These are phyloP conservation scores for Colletotrichum chlorophyti DNA, from an alignment of 2,329 filamentous ascomycete genomes.

Conservation along the genomic window DNA sequence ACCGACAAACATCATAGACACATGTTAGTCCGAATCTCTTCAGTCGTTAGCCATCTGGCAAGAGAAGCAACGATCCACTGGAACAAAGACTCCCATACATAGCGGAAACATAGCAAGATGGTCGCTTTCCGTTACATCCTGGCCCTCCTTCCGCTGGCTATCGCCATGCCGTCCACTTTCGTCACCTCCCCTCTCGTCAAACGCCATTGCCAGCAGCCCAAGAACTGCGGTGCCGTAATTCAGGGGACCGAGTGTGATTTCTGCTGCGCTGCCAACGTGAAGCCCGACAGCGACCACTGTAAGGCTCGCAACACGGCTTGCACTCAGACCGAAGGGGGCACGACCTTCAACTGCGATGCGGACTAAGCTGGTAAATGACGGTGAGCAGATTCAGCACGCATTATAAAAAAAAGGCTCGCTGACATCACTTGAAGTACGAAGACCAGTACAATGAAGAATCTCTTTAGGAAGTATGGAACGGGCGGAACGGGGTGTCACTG, in stretches of 20 bases:
- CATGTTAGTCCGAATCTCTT: too few relatives aligned
- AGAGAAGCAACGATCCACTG: too few relatives aligned
- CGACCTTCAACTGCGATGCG: conserved; percentile 5
- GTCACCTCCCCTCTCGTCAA: not conserved
- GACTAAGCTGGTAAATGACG: not conserved
- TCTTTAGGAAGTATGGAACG: too few relatives aligned
- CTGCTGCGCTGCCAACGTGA: conserved; percentile 15
- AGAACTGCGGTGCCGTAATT: conserved; percentile 18
- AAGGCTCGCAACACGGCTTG: not conserved
- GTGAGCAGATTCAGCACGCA: too few relatives aligned
- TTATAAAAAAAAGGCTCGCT: too few relatives aligned
- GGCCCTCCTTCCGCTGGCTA: conserved; percentile 2
- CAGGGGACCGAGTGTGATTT: conserved; percentile 15
- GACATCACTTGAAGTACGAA: too few relatives aligned
- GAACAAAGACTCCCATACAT: too few relatives aligned
- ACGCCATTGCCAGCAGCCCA: conserved; percentile 29
- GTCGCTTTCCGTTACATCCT: not conserved
- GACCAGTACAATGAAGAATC: too few relatives aligned
- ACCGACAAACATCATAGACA: too few relatives aligned
- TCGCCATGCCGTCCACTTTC: not conserved
- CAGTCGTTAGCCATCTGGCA: too few relatives aligned
- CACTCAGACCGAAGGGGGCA: not conserved
- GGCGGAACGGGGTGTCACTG: too few relatives aligned
- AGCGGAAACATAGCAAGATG: too few relatives aligned
- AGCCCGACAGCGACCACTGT: conserved; percentile 9